Base-by-base conservation (phyloP, 2,329 filamentous ascomycete species). In the Alternaria solani region DNA sequence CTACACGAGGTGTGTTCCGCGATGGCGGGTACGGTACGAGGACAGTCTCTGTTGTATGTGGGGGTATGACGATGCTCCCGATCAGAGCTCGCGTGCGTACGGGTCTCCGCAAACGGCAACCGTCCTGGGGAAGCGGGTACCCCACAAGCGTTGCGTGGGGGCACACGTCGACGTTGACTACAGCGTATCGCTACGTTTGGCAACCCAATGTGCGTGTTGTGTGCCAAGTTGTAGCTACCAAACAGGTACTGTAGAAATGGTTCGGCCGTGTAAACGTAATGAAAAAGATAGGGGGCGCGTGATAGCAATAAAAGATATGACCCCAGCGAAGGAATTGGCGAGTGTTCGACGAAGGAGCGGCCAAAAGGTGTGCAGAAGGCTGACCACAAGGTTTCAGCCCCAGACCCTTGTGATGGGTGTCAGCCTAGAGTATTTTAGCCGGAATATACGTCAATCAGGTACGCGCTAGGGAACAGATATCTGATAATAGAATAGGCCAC, bases 71-170 rank as follows among this genome's bases (percentile, higher is more conserved):
- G 32, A 14, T 42, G 25, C 25, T 11, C 18, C 11, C 9, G 18
- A 16, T 38, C 43, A 49, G 8, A 20, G 18, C 43, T 49, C 26
- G 53, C 34, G 44, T 56, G 9, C 26, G 16, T 5, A 56, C n/a
- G n/a, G 23, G 44, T 51, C 54, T 41, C 44, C 54, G 49, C 36
- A 56, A 51, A 56, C 34, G 54, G 43, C 20, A 20, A 44, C 54
- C 54, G 44, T 28, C 36, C 41, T 36, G 20, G 42, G 32, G 36
- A 42, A 28, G 54, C 30, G n/a, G 32, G n/a, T 32, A 44, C 54
- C 36, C 54, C 54, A 43, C 36, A 41, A 42, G 20, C 4, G 4
- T 42, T 26, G n/a, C 26, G 25, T 56, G 54, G 54, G 30, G 54
- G 20, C 23, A 20, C 4, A 42, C 14, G 11, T 12, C 18, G 7